phyloP scores from a whole-genome alignment of 2,329 filamentous ascomycete species.

The Penicillium janthinellum region DNA sequence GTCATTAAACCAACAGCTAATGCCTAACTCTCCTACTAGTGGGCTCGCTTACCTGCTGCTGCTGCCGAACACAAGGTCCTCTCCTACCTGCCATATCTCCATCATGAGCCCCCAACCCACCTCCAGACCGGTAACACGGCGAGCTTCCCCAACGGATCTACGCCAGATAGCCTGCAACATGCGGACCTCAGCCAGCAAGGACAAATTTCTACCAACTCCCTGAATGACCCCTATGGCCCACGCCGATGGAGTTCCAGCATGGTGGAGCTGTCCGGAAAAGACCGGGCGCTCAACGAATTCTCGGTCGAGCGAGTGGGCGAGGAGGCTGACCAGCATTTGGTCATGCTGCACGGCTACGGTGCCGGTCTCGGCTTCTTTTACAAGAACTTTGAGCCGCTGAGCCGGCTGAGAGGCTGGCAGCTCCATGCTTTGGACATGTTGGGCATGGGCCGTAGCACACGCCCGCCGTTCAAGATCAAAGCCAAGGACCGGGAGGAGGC shows the following conservation, averaged over 20 bases:
- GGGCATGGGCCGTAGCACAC: slow-evolving; percentile 86
- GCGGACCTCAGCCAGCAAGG: slow-evolving; percentile 41
- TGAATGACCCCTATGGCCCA: slow-evolving; percentile 77
- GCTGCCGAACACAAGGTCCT: slow-evolving; percentile 87
- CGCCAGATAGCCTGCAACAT: slow-evolving; percentile 35
- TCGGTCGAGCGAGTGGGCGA: slow-evolving; percentile 83
- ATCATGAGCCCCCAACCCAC: slow-evolving; percentile 66
- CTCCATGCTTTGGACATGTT: slow-evolving; percentile 93
- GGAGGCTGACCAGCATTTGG: slow-evolving; percentile 77
- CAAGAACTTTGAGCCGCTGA: slow-evolving; percentile 91
- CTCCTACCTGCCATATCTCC: slow-evolving; percentile 79
- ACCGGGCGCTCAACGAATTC: slow-evolving; percentile 89
- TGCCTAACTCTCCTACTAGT: slow-evolving; percentile 55
- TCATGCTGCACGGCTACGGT: slow-evolving; percentile 96
- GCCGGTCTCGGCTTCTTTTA: slow-evolving; percentile 97
- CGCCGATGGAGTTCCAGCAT: slow-evolving; percentile 84
- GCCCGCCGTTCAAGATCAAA: slow-evolving; percentile 80
- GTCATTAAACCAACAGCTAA: slow-evolving; percentile 18
- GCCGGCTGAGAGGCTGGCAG: slow-evolving; percentile 77
- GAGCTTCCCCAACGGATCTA: slow-evolving; percentile 28
- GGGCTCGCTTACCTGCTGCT: slow-evolving; percentile 79
- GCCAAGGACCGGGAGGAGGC: slow-evolving; percentile 79
- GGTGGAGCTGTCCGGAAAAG: slow-evolving; percentile 80
- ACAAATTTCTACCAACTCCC: slow-evolving; percentile 52
- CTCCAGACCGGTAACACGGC: slow-evolving; percentile 59